Evolutionary conservation across 169 alveolate species (phyloP), one percentile per base, ranked within the genome.

Genomic region (Plasmodium ovale): DNA sequence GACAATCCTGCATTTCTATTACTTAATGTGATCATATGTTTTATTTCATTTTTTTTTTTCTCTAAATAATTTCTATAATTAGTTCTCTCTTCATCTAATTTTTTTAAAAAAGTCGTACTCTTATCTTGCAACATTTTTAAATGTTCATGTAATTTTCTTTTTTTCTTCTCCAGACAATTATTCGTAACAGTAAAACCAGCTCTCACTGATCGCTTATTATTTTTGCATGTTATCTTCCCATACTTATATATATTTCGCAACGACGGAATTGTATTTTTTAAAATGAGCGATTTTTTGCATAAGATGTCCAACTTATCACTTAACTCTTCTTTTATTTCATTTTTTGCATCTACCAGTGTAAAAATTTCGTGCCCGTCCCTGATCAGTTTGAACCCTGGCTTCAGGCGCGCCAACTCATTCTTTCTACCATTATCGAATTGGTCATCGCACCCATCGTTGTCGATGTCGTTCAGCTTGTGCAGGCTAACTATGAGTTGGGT

Each of bases 301-400:
- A 84, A 56, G 9, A 68, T n/a, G 12, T 84, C 73, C 25, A 84
- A 54, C 35, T 68, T 84, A n/a, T 68, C 23, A 53, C 68, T 84
- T 27, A 84, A 44, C 23, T 84, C 91, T 56, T 68, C 65, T 47
- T 84, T 84, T 9, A 84, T 69, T 44, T 84, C 91, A 16, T 68
- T 67, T 27, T 39, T 84, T 67, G 91, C 91, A 54, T 84, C 91
- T 7, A 54, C 23, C 25, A 84, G 31, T 31, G 91, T 84, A 23
- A 33, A 56, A 33, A 84, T 84, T 56, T 84, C 91, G 29, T 84
- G 91, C 35, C 62, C 14, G 1, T 74, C 87, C 23, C 91, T 70
- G 31, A 84, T 19, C 54, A 84, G 42, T 54, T 84, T 84, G 47
- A 68, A 84, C 49, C 91, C 91, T 16, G 91, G 91, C 39, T 84